Evolutionary conservation across 176 grass and related monocot species (phyloP), one percentile per base, ranked within the genome.

Genomic region (Typha latifolia): DNA sequence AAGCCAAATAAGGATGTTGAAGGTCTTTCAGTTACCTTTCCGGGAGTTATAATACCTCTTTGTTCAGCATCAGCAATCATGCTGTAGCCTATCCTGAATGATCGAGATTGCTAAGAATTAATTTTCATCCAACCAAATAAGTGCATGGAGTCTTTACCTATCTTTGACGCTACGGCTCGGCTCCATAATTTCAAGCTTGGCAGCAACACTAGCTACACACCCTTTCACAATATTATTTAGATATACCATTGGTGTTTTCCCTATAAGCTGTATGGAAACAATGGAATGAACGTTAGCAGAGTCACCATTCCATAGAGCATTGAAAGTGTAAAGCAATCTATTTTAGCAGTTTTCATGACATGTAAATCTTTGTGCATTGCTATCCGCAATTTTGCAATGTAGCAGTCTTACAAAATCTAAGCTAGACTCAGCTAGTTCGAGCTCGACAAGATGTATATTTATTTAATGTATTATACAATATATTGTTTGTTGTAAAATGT

Each of bases 111-210:
- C 16, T 19, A 19, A 59, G 1, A 18, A 59, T 59, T 4, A 59
- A 18, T 59, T 59, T 21, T 6, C 8, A 59, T 9, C 10, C 18
- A 59, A 22, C 18, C 53, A 22, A 59, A 19, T 67, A 12, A 59
- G n/a, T 18, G 4, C 3, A 74, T n/a, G 32, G 29, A 49, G 12
- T 12, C 14, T 29, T 55, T 32, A 89, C 93, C 93, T 91, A 70
- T 97, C 93, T 82, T 97, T 97, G 72, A 97, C 93, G 64, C 93
- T 97, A 69, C 93, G 87, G 37, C 93, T 92, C 24, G 93, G 93
- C 69, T 97, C 93, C 93, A 97, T 97, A 69, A 92, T 89, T 88
- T 97, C 93, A 18, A 97, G 93, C 83, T 97, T 97, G 67, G 85
- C 93, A 43, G 88, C 85, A 3, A 97, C 63, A 77, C 89, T 89